Evolutionary conservation across 345 rosid species (phyloP).

Genomic region (Hibiscus syriacus): DNA sequence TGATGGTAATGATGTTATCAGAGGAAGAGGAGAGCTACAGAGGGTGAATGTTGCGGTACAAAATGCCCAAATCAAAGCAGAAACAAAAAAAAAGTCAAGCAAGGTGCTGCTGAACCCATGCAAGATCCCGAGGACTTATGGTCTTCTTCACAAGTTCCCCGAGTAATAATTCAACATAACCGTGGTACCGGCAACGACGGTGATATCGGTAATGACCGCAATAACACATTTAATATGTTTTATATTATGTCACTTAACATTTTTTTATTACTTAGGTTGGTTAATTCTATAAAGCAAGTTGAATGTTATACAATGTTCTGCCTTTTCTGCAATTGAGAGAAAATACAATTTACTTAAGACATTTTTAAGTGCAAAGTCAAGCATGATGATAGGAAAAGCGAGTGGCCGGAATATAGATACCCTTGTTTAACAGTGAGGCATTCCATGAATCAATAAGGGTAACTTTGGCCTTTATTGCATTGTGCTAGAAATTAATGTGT

Average conservation of each 20-base stretch:
- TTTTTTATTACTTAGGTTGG: neutral
- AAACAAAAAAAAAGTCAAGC: conserved; percentile 13
- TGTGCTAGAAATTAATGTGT: neutral
- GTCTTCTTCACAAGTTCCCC: conserved; percentile 23
- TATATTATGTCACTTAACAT: neutral
- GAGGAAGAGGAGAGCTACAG: neutral
- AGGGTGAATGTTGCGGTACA: neutral
- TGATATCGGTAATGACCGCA: no score
- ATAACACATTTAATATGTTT: neutral
- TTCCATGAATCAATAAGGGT: neutral
- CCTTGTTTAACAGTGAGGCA: neutral
- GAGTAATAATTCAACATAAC: conserved; percentile 21
- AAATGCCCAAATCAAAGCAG: conserved; percentile 2
- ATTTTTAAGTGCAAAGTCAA: no score
- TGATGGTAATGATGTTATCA: conserved; percentile 9
- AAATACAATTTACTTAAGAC: neutral
- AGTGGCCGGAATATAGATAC: neutral
- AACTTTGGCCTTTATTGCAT: neutral
- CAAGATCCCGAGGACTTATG: conserved; percentile 29
- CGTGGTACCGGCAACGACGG: no score
- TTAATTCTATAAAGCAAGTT: neutral
- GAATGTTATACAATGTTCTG: neutral
- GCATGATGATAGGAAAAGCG: neutral
- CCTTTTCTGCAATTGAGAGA: neutral
- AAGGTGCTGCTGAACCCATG: conserved; percentile 13